Evolutionary conservation across 306 rosid species (phyloP).

Genomic region (Prunus padus): DNA sequence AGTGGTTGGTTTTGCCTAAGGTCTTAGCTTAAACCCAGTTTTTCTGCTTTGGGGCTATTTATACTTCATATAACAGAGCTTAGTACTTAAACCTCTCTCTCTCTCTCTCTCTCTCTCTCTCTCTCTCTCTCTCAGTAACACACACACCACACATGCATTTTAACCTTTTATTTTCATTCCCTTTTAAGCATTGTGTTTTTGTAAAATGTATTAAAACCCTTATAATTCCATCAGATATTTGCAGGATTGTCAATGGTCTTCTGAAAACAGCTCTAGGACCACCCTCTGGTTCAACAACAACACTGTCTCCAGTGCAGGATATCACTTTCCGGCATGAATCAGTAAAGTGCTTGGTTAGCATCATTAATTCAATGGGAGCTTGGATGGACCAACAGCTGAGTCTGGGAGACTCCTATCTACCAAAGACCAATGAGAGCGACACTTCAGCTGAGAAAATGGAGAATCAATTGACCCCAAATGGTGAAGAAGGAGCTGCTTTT

Average conservation of each 20-base stretch:
- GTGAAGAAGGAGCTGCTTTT: constrained; percentile 74
- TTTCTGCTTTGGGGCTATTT: not conserved
- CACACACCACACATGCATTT: not conserved
- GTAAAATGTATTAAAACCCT: constrained; percentile 63
- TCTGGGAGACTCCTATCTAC: constrained; percentile 56
- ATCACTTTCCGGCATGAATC: constrained; percentile 93
- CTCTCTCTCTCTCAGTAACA: not conserved
- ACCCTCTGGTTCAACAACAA: constrained; percentile 85
- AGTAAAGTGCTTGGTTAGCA: constrained; percentile 87
- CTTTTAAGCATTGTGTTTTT: constrained; percentile 41
- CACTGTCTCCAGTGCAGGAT: constrained; percentile 91
- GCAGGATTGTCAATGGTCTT: constrained; percentile 99
- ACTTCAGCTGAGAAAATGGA: constrained; percentile 58
- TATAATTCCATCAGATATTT: constrained; percentile 79
- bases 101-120: not conserved
- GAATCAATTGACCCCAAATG: constrained; percentile 45
- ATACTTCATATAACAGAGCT: not conserved
- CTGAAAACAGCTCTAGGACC: constrained; percentile 98
- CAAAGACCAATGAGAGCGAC: constrained; percentile 60
- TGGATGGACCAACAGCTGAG: constrained; percentile 97
- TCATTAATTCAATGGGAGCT: constrained; percentile 91
- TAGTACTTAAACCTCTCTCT: not conserved
- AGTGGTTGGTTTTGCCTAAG: not conserved
- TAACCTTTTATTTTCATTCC: constrained; percentile 18
- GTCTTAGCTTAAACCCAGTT: not conserved